Conservation (phyloP, 2,329 filamentous ascomycete genomes). For the Stagonosporopsis cucurbitacearum region DNA sequence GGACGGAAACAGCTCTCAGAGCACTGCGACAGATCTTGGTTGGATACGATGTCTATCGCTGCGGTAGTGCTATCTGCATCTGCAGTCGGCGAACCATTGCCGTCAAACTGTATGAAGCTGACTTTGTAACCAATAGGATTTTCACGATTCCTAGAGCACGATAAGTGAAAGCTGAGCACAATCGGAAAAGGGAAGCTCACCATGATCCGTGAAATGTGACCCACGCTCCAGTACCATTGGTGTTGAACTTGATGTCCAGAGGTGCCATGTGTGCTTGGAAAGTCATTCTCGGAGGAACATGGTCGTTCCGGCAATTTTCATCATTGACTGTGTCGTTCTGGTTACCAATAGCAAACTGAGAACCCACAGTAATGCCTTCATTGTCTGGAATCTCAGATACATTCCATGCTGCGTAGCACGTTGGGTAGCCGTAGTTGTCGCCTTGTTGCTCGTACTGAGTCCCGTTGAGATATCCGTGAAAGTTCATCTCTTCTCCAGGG, state of each 20-base stretch:
- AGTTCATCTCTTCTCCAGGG: conserved; percentile 77
- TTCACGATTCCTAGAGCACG: conserved; percentile 51
- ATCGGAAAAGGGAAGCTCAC: conserved; percentile 40
- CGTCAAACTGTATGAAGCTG: conserved; percentile 54
- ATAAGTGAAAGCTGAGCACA: neutral
- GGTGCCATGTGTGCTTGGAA: conserved; percentile 74
- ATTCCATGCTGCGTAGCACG: conserved; percentile 72
- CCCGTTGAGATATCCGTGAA: conserved; percentile 67
- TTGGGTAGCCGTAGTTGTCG: conserved; percentile 73
- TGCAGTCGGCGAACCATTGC: conserved; percentile 55
- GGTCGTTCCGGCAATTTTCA: conserved; percentile 51
- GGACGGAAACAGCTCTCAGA: conserved; percentile 67
- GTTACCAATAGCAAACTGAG: conserved; percentile 58
- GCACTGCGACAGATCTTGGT: conserved; percentile 60
- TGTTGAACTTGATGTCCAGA: conserved; percentile 72
- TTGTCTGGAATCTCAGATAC: conserved; percentile 58
- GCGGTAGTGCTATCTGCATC: conserved; percentile 56
- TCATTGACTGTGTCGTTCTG: conserved; percentile 58
- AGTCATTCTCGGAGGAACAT: conserved; percentile 59
- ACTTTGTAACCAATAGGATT: conserved; percentile 60
- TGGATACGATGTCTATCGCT: conserved; percentile 62
- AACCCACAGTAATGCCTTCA: conserved; percentile 52
- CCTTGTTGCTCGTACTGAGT: conserved; percentile 52
- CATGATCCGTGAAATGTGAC: conserved; percentile 76
- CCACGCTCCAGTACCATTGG: conserved; percentile 65